Percentiles rank a stretch among this genome's conserved stretches.
phyloP scores from a whole-genome alignment of 176 grass and related monocot species.

The Chrysopogon serrulatus region DNA sequence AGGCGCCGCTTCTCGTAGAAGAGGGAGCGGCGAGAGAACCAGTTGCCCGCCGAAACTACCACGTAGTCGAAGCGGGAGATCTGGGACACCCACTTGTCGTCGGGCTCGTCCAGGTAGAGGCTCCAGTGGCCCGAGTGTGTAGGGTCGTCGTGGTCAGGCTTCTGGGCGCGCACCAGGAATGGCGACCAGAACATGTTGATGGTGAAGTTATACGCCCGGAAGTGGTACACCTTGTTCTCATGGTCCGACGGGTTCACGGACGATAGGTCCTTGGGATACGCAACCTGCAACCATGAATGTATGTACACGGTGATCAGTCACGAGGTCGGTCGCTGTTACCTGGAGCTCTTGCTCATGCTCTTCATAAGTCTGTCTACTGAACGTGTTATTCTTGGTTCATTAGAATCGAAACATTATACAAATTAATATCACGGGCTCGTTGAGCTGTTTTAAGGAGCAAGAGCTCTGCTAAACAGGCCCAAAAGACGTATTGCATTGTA shows the following conservation, averaged over 20 bases:
- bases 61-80: constrained; percentile 69
- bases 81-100: constrained; percentile 55
- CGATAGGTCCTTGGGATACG: constrained; percentile 48
- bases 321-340: no score
- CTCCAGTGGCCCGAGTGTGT: constrained; percentile 60
- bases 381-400: no score
- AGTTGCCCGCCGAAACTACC: constrained; percentile 69
- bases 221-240: constrained; percentile 61
- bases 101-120: constrained; percentile 73
- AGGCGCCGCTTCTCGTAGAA: constrained; percentile 60
- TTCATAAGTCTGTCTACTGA: no score
- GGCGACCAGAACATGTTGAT: constrained; percentile 85
- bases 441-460: no score
- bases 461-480: no score
- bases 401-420: no score
- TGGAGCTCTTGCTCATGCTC: no score
- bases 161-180: constrained; percentile 53
- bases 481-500: no score
- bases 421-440: no score
- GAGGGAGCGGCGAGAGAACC: constrained; percentile 62
- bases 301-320: no score
- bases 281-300: constrained; percentile 12
- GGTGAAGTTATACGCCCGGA: constrained; percentile 60
- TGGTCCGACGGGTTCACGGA: constrained; percentile 30
- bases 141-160: constrained; percentile 35